These are phyloP conservation scores for Hypoxylon perforatum DNA, from an alignment of 495 filamentous ascomycete species.

Conservation along the genomic window DNA sequence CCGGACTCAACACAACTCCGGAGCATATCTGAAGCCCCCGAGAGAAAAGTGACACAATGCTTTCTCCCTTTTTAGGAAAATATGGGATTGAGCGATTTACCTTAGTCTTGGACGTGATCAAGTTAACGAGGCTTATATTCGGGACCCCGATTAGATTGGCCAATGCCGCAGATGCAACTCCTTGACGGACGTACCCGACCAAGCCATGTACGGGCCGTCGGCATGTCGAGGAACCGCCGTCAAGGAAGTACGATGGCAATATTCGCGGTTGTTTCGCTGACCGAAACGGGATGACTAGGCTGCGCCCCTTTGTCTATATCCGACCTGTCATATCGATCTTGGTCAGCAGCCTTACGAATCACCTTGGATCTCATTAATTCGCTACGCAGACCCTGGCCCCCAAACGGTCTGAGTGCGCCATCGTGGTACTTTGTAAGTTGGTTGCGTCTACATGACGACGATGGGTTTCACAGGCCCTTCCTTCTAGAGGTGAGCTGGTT, in stretches of 20 bases:
- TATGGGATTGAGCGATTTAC: too few relatives aligned
- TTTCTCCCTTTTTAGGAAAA: too few relatives aligned
- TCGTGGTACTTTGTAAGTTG: too few relatives aligned
- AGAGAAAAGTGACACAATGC: too few relatives aligned
- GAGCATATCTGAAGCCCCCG: too few relatives aligned
- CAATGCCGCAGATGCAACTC: too few relatives aligned
- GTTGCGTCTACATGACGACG: neutral
- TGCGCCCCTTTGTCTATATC: neutral
- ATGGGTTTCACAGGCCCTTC: neutral
- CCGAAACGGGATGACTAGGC: neutral
- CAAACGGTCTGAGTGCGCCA: neutral
- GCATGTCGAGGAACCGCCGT: neutral
- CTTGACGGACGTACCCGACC: too few relatives aligned
- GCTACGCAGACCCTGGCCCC: constrained; percentile 3
- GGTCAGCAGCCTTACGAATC: constrained; percentile 4
- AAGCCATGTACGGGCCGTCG: too few relatives aligned
- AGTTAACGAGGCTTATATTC: too few relatives aligned
- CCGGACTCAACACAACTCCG: too few relatives aligned
- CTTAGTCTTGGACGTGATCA: too few relatives aligned
- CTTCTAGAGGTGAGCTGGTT: neutral
- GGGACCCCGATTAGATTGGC: too few relatives aligned
- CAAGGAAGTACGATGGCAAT: neutral
- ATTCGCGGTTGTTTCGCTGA: neutral
- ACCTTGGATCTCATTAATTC: constrained; percentile 4
- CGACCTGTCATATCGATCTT: neutral